Evolutionary conservation across 2,329 filamentous ascomycete genomes (phyloP), one percentile per base, ranked within the genome.

Genomic region (Fusarium fracticaudum): DNA sequence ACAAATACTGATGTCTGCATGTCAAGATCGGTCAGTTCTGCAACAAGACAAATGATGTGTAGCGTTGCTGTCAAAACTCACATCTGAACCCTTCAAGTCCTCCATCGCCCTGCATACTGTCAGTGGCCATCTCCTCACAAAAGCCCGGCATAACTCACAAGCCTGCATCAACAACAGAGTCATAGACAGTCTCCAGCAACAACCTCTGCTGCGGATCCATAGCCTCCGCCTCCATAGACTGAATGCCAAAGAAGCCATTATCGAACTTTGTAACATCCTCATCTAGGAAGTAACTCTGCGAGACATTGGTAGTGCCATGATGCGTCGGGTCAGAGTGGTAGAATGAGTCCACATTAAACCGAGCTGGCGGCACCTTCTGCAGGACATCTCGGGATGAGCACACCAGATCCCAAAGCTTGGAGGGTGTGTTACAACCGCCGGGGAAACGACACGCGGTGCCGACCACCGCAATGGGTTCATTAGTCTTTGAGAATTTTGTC

Each of bases 141-240:
- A 20, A 11, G 9, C 9, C 1, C 1, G 6, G 15, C 0, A 1
- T 6, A 59, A 40, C 59, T 54, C 29, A 61, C 31, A 57, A 37
- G 8, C 60, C 60, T 18, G 60, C 60, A n/a, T 43, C 60, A 14
- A 43, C 33, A 6, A 66, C 35, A n/a, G 67, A 60, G 51, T 72
- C 67, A 29, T 71, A 72, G 3, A 61, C 55, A n/a, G 60, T 60
- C 43, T 72, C 70, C 17, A 72, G 50, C 26, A 64, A 10, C 15
- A 71, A 22, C 1, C 67, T 41, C 35, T 67, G 57, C 45, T 72
- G 67, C 1, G 70, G 70, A n/a, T 72, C 67, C 50, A 72, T 70
- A 11, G 62, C 43, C 38, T 66, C 63, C 20, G 65, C 60, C 29
- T 72, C 67, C 7, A 43, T 41, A 6, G 63, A 38, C 14, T 53